These are phyloP conservation scores for Talaromyces verruculosus DNA, from an alignment of 2,329 filamentous ascomycete genomes.

Conservation along the genomic window DNA sequence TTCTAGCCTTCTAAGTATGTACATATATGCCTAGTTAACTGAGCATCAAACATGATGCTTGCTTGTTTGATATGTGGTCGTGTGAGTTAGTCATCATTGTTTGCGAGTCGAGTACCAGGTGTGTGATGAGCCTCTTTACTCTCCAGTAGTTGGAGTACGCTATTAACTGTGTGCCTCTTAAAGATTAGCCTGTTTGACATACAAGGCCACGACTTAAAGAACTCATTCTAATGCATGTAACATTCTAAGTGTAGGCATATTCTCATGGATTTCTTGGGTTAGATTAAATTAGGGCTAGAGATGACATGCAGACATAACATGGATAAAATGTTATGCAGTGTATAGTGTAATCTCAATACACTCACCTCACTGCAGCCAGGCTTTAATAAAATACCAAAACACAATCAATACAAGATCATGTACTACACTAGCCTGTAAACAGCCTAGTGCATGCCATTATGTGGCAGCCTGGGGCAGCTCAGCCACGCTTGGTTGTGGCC, in stretches of 20 bases:
- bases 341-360: not conserved
- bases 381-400: not conserved
- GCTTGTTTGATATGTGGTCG: not conserved
- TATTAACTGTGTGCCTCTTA: not conserved
- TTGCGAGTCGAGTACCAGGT: not conserved
- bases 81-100: not conserved
- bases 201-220: not conserved
- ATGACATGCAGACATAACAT: not conserved
- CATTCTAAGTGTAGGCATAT: not conserved
- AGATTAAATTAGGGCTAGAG: not conserved
- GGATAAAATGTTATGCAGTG: not conserved
- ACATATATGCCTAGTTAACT: no score
- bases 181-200: not conserved
- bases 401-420: not conserved
- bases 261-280: not conserved
- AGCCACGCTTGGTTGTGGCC: constrained; percentile 1
- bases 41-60: not conserved
- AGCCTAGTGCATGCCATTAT: not conserved
- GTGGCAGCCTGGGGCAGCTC: constrained; percentile 8
- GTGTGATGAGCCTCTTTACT: no score
- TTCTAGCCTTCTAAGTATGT: not conserved
- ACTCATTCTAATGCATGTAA: not conserved
- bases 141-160: no score
- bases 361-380: not conserved
- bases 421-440: not conserved